Percentiles rank a stretch among this genome's conserved stretches.
Conservation (phyloP, 257 asterid species). For the Nicotiana paniculata region DNA sequence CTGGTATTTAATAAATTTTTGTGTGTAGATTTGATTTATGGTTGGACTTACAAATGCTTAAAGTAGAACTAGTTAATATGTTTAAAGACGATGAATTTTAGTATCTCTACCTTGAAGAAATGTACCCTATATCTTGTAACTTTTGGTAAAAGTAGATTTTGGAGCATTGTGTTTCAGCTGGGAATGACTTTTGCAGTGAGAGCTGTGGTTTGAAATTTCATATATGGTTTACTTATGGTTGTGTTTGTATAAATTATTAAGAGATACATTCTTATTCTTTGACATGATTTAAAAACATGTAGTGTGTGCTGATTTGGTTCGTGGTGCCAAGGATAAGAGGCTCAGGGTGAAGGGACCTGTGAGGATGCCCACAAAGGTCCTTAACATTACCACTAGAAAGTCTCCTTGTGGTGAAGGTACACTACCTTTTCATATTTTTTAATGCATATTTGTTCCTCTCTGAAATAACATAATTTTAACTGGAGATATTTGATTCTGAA, state of each 20-base stretch:
- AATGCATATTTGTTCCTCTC: neutral
- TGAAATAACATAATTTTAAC: neutral
- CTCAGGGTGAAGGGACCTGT: conserved; percentile 17
- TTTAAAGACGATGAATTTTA: neutral
- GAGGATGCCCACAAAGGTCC: conserved; percentile 26
- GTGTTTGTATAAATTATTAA: too few species aligned
- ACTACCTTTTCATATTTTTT: neutral
- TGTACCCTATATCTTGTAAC: too few species aligned
- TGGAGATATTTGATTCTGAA: neutral
- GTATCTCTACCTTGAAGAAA: neutral
- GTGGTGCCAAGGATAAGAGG: conserved; percentile 17
- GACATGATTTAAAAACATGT: neutral
- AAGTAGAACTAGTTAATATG: neutral
- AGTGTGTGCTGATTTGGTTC: conserved; percentile 17
- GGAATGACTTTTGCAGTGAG: neutral
- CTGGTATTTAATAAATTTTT: neutral
- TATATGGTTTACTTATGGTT: neutral
- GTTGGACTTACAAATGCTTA: neutral
- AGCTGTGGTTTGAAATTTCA: neutral
- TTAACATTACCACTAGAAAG: conserved; percentile 21
- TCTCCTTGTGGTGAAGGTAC: conserved; percentile 26
- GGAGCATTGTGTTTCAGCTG: neutral
- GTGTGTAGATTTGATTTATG: neutral
- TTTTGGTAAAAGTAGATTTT: neutral
- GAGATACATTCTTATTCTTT: neutral